These are phyloP conservation scores for Apiospora marii DNA, from an alignment of 2,329 filamentous ascomycete genomes.

Conservation along the genomic window DNA sequence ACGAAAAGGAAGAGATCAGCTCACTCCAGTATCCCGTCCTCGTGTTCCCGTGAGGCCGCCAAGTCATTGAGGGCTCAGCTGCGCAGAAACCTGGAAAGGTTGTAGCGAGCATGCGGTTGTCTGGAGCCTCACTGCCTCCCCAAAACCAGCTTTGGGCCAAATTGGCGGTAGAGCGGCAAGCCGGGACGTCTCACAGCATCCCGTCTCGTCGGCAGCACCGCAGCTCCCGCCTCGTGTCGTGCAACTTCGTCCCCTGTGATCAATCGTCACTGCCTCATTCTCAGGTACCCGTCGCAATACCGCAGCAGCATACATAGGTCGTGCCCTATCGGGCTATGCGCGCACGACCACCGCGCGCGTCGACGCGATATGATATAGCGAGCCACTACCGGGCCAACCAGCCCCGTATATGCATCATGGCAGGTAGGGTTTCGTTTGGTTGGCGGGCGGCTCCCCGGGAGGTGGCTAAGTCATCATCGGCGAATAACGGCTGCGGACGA, in stretches of 20 bases:
- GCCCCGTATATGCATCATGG: conserved; percentile 8
- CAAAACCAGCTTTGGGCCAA: neutral
- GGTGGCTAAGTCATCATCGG: neutral
- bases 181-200: neutral
- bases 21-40: neutral
- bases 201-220: neutral
- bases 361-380: conserved; percentile 6
- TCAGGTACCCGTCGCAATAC: conserved; percentile 14
- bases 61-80: neutral
- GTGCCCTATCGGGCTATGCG: neutral
- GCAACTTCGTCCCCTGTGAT: neutral
- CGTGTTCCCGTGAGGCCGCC: conserved; percentile 8
- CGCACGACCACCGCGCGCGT: neutral
- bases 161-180: neutral
- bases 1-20: neutral
- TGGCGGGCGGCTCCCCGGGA: neutral
- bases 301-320: neutral
- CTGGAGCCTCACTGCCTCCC: neutral
- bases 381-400: neutral
- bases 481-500: neutral
- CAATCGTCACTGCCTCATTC: neutral
- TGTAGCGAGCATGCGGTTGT: neutral
- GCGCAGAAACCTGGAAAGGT: neutral
- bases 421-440: neutral
- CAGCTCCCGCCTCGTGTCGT: conserved; percentile 13